Evolutionary conservation across 495 filamentous ascomycete genomes (phyloP).

Genomic region (Penicillium pancosmium): DNA sequence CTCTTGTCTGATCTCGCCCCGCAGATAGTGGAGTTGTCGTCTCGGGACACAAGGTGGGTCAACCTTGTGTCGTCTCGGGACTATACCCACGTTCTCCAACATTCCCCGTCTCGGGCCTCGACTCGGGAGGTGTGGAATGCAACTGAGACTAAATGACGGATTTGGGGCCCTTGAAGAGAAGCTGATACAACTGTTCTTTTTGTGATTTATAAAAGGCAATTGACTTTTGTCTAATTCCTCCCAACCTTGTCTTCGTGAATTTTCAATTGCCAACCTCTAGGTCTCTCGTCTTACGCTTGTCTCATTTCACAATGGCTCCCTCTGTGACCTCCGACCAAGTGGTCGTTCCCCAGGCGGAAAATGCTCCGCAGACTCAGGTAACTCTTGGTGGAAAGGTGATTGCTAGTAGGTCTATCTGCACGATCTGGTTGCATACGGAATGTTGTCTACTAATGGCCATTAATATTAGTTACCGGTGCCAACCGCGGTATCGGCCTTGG

Average conservation of each 20-base stretch:
- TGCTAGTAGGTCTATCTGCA: constrained; percentile 19
- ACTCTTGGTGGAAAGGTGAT: constrained; percentile 28
- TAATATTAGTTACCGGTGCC: constrained; percentile 33
- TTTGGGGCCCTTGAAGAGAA: neutral
- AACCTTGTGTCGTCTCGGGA: neutral
- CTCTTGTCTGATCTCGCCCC: neutral
- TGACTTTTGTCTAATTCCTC: neutral
- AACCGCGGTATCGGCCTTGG: constrained; percentile 42
- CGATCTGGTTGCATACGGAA: neutral
- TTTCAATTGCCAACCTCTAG: neutral
- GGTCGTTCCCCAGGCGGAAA: constrained; percentile 1
- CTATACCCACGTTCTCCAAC: too few relatives aligned
- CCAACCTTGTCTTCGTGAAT: neutral
- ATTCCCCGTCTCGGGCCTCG: neutral
- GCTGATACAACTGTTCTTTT: neutral
- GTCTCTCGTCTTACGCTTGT: neutral
- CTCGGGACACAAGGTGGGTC: constrained; percentile 7
- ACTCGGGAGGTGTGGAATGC: neutral
- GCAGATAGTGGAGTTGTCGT: constrained; percentile 7
- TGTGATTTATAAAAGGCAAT: neutral
- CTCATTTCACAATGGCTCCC: constrained; percentile 11
- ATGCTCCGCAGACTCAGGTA: constrained; percentile 21
- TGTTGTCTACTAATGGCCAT: neutral
- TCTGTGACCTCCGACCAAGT: constrained; percentile 7
- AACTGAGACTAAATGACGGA: neutral